Percentiles rank a stretch among this genome's conserved stretches.
Conservation (phyloP, 306 rosid species). For the Pyrus betulifolia region DNA sequence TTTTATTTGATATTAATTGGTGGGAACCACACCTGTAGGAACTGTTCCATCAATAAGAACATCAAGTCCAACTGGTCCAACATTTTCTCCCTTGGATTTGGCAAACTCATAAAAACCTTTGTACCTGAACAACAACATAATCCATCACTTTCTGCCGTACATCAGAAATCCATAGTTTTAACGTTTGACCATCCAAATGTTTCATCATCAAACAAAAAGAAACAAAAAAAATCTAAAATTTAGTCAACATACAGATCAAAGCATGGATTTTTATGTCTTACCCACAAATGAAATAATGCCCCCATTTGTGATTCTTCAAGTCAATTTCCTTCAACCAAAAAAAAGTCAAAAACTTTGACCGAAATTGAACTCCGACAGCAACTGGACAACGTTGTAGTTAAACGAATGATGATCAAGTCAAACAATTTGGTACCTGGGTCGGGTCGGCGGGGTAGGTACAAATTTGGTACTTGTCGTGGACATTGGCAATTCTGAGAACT, state of each 20-base stretch:
- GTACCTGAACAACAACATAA: conserved; percentile 51
- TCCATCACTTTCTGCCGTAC: neutral
- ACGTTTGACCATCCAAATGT: neutral
- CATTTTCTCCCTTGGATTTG: conserved; percentile 54
- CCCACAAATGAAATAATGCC: conserved; percentile 96
- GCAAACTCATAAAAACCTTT: conserved; percentile 74
- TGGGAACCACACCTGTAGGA: conserved; percentile 61
- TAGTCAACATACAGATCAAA: neutral
- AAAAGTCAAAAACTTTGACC: neutral
- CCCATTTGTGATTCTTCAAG: conserved; percentile 93
- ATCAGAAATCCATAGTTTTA: neutral
- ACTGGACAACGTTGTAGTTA: neutral
- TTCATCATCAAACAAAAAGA: neutral
- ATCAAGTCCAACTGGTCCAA: conserved; percentile 78
- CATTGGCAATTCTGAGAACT: conserved; percentile 66
- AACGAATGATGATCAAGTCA: neutral
- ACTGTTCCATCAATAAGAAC: conserved; percentile 85
- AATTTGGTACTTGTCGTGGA: conserved; percentile 54
- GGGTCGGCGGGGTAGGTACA: conserved; percentile 91
- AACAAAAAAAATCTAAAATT: neutral
- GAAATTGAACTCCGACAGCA: neutral
- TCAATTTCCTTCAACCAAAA: conserved; percentile 53
- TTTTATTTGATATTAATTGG: neutral
- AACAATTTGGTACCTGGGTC: conserved; percentile 41
- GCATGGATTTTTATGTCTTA: conserved; percentile 29